phyloP scores from a whole-genome alignment of 2,329 filamentous ascomycete species.

The Phyllosticta citribraziliensis region DNA sequence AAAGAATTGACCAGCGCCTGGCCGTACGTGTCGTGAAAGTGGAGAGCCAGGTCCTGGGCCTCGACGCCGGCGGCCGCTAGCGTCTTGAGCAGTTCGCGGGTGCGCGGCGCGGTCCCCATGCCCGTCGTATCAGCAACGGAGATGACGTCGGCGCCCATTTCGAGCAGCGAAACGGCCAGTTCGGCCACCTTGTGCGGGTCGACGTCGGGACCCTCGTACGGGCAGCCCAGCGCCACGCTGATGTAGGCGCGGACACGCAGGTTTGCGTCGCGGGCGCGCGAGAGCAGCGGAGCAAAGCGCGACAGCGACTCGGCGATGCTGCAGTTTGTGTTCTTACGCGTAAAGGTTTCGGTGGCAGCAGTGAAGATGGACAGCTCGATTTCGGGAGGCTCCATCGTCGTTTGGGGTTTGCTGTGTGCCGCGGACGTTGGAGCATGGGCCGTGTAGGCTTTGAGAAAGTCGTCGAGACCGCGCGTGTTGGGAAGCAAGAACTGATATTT shows the following conservation, averaged over 20 bases:
- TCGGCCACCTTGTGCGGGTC: slow-evolving; percentile 51
- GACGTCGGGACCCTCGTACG: slow-evolving; percentile 51
- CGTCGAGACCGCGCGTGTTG: slow-evolving; percentile 62
- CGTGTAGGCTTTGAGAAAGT: slow-evolving; percentile 46
- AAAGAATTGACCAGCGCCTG: slow-evolving; percentile 76
- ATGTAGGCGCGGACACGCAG: slow-evolving; percentile 70
- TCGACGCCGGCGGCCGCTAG: slow-evolving; percentile 58
- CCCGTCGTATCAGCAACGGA: slow-evolving; percentile 84
- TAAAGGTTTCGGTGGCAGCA: slow-evolving; percentile 72
- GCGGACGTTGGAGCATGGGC: slow-evolving; percentile 33
- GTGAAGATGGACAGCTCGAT: slow-evolving; percentile 73
- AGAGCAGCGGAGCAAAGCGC: slow-evolving; percentile 61
- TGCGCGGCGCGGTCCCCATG: slow-evolving; percentile 72
- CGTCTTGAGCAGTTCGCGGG: slow-evolving; percentile 53
- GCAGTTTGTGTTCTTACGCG: slow-evolving; percentile 74
- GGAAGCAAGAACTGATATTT: slow-evolving; percentile 75
- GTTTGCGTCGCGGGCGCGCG: slow-evolving; percentile 52
- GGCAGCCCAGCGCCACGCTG: slow-evolving; percentile 63
- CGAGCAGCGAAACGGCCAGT: slow-evolving; percentile 56
- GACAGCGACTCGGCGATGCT: slow-evolving; percentile 63
- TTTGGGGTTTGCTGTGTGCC: slow-evolving; percentile 27
- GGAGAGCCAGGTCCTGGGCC: slow-evolving; percentile 63
- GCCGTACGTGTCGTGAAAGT: slow-evolving; percentile 85
- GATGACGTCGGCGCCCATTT: slow-evolving; percentile 86
- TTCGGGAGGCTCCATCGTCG: slow-evolving; percentile 42